Conservation (phyloP, 495 filamentous ascomycete genomes). For the Talaromyces nanjingensis region DNA sequence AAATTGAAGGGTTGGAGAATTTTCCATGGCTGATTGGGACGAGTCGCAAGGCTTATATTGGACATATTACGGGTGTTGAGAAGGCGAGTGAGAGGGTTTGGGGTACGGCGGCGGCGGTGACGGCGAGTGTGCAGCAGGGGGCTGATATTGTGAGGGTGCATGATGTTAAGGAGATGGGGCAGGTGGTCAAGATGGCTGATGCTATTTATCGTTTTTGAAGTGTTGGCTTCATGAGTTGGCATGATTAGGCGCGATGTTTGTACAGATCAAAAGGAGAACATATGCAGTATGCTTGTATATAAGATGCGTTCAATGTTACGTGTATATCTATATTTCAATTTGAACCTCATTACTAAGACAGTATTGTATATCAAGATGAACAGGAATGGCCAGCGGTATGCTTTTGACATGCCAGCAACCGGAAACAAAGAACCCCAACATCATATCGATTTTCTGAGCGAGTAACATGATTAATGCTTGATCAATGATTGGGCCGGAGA, state of each 20-base stretch:
- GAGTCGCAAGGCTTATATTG: slow-evolving; percentile 87
- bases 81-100: slow-evolving; percentile 58
- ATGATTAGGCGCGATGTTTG: not conserved
- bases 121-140: slow-evolving; percentile 81
- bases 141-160: slow-evolving; percentile 94
- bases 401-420: not conserved
- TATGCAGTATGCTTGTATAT: not conserved
- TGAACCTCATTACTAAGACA: slow-evolving; percentile 2
- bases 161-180: slow-evolving; percentile 84
- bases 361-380: not conserved
- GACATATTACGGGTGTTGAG: slow-evolving; percentile 71
- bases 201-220: slow-evolving; percentile 63
- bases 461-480: not conserved
- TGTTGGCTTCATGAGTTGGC: not conserved
- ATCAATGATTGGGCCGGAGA: not conserved
- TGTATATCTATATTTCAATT: slow-evolving; percentile 2
- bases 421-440: not conserved
- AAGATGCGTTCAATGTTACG: not conserved
- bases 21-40: slow-evolving; percentile 87
- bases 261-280: not conserved
- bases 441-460: not conserved
- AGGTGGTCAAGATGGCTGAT: slow-evolving; percentile 84
- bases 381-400: not conserved
- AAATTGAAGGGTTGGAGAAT: slow-evolving; percentile 54
- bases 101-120: slow-evolving; percentile 86